These are phyloP conservation scores for Penicillium salamii DNA, from an alignment of 495 filamentous ascomycete genomes.

Conservation along the genomic window DNA sequence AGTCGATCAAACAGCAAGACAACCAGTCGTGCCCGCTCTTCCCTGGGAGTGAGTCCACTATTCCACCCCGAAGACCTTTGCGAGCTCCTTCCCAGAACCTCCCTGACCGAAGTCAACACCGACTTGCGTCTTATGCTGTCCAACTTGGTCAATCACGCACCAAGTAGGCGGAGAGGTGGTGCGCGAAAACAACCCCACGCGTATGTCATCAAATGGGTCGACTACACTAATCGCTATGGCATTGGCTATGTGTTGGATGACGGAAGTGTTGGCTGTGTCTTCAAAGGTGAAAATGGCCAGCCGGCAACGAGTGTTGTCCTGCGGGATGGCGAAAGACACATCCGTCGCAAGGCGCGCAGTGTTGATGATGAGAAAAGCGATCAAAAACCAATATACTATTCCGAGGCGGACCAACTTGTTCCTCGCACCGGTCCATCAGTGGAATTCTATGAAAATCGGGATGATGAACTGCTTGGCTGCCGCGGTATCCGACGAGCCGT, in stretches of 20 bases:
- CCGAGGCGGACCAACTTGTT: slow-evolving; percentile 62
- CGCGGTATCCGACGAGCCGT: slow-evolving; percentile 61
- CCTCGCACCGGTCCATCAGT: slow-evolving; percentile 61
- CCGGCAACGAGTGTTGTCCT: slow-evolving; percentile 68
- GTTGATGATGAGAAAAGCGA: slow-evolving; percentile 48
- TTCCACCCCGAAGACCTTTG: slow-evolving; percentile 38
- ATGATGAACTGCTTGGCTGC: slow-evolving; percentile 38
- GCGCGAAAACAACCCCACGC: slow-evolving; percentile 37
- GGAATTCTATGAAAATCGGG: slow-evolving; percentile 77
- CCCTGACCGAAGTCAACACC: slow-evolving; percentile 38
- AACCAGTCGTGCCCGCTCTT: slow-evolving; percentile 34
- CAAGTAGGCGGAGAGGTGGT: slow-evolving; percentile 31
- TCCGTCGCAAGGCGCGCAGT: slow-evolving; percentile 49
- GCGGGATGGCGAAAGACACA: slow-evolving; percentile 55
- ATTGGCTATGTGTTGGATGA: slow-evolving; percentile 83
- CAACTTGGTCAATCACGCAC: slow-evolving; percentile 36
- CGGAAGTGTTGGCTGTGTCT: slow-evolving; percentile 78
- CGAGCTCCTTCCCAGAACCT: slow-evolving; percentile 37
- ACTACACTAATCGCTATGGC: slow-evolving; percentile 88
- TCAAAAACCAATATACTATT: slow-evolving; percentile 50
- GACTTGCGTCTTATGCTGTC: slow-evolving; percentile 42
- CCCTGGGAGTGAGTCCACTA: slow-evolving; percentile 38
- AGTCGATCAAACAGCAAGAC: slow-evolving; percentile 35
- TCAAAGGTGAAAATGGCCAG: slow-evolving; percentile 60
- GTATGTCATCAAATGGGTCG: slow-evolving; percentile 87